Base-by-base conservation (phyloP, 306 rosid species). In the Chamaecrista fasciculata region DNA sequence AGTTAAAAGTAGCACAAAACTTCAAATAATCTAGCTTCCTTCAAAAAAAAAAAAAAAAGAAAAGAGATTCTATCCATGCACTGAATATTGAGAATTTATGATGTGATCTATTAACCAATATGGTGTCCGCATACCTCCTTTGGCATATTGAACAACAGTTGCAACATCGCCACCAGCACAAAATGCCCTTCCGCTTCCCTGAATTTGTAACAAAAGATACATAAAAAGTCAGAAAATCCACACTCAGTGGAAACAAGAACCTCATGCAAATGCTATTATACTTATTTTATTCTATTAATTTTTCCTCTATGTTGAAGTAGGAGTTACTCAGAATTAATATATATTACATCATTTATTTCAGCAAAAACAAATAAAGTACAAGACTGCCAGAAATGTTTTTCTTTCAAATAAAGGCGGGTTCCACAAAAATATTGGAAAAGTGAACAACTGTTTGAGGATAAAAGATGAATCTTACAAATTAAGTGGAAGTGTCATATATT, bases 81-180 rank as follows among this genome's bases (percentile, higher is more conserved):
- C 3, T 11, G 19, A 12, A 62, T 7, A 26, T 21, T 52, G 20
- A 36, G 64, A 61, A 62, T 50, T 42, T 71, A 50, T 2, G 18
- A 39, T 23, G 61, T 39, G 34, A 56, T 36, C 63, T 39, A 57
- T 39, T 57, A 58, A 57, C 57, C 44, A 78, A 42, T 14, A n/a
- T 69, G 53, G 56, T 71, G 33, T 28, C 33, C 37, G 72, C 70
- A 64, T 71, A 79, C 98, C 84, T 82, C 26, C 57, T 20, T 8
- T 77, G 14, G 59, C 67, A 56, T 80, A 76, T 62, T 25, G 86
- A 86, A 59, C 96, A 56, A 88, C 91, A 0, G 90, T 66, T 6
- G 90, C 80, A 56, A 94, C 97, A 79, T 94, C 98, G 66, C 97
- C 98, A 47, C 98, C 98, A 46, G 98, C 97, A 82, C 97, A 94